A percentile compares a stretch with the other conserved stretches of the same genome.
These are phyloP conservation scores for Cryphonectria radicalis DNA, from an alignment of 2,329 filamentous ascomycete genomes.

Conservation along the genomic window DNA sequence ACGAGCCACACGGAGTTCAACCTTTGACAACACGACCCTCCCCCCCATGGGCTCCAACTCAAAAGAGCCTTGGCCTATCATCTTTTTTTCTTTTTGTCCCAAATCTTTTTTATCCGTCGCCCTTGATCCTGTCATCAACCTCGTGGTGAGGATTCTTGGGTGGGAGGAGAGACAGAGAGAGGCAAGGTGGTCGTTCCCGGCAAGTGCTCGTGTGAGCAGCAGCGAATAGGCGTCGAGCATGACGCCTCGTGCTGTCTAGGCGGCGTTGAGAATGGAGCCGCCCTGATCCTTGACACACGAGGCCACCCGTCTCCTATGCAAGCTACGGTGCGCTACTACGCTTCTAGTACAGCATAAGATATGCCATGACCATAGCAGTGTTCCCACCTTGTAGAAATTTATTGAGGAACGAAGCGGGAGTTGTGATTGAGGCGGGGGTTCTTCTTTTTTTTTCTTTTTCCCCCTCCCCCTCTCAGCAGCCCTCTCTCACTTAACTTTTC, in stretches of 20 bases:
- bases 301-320: not conserved
- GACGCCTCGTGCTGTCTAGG: constrained; percentile 24
- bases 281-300: constrained; percentile 9
- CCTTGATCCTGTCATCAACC: not conserved
- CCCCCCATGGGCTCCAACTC: not conserved
- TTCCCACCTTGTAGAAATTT: not conserved
- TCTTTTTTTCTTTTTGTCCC: not conserved
- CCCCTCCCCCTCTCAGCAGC: not conserved
- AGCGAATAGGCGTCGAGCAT: constrained; percentile 24
- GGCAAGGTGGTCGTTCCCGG: constrained; percentile 10
- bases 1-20: not conserved
- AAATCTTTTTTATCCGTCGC: not conserved
- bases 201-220: constrained; percentile 28
- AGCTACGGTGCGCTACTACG: too few species aligned
- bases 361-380: not conserved
- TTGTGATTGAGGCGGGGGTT: not conserved
- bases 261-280: constrained; percentile 15
- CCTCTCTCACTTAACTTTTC: not conserved
- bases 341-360: not conserved
- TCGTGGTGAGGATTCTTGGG: constrained; percentile 4
- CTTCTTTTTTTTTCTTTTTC: not conserved
- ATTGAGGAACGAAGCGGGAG: not conserved
- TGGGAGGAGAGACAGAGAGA: not conserved
- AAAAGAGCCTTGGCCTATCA: not conserved
- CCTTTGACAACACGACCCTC: not conserved